Base-by-base conservation (phyloP, 768 basidiomycete genomes). In the Trametes cingulata region DNA sequence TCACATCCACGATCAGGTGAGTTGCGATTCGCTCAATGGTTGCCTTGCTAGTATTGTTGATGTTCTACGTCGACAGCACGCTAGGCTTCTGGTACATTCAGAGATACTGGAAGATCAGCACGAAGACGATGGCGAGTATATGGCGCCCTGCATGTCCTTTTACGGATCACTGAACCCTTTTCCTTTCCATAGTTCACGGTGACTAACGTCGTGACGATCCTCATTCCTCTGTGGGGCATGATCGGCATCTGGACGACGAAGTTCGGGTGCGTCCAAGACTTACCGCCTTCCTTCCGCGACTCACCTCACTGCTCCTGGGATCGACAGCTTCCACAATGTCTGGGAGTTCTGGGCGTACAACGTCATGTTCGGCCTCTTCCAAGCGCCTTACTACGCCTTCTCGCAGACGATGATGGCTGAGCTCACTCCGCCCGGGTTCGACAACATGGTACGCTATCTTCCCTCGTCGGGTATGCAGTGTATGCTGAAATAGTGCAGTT, bases 271-370 rank as follows among this genome's bases (percentile, higher is more conserved):
- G 81, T 69, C 20, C 8, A 19, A 15, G 24, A n/a, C 1, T 2
- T 67, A 25, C n/a, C 12, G 13, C 19, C 36, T 25, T 40, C 12
- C n/a, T 24, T 29, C 36, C 2, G 4, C 24, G 17, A 41, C 40
- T 25, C n/a, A n/a, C n/a, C n/a, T n/a, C n/a, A n/a, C n/a, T n/a
- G n/a, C n/a, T n/a, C n/a, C n/a, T n/a, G n/a, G n/a, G n/a, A n/a
- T n/a, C n/a, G n/a, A 10, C 39, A 85, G 83, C 1, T 91, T 90
- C 74, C 91, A 92, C 69, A 90, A 91, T 59, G 81, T 67, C 14
- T 93, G 91, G 91, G 92, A 94, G 66, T 94, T 94, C 74, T 95
- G 92, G 86, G 85, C 83, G 5, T 93, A 93, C 74, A 92, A 91
- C 59, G 77, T 91, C 49, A 73, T 92, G 2, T 90, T 88, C 65